phyloP scores from a whole-genome alignment of 495 filamentous ascomycete genomes.

The Penicillium herquei region DNA sequence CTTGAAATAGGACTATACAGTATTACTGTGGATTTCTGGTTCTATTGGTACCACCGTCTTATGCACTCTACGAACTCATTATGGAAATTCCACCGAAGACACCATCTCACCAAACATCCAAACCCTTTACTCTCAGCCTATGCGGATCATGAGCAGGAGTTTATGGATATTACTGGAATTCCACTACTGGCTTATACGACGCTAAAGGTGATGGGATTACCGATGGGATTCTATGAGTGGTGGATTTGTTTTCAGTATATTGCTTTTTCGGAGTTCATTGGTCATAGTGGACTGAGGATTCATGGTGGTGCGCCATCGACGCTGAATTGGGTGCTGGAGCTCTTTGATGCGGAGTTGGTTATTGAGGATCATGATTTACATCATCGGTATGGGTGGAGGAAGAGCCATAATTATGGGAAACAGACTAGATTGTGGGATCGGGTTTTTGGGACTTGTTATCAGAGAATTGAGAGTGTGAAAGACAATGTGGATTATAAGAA shows the following conservation, averaged over 20 bases:
- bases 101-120: conserved; percentile 30
- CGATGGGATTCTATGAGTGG: conserved; percentile 33
- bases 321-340: conserved; percentile 25
- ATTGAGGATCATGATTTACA: conserved; percentile 34
- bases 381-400: conserved; percentile 32
- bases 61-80: conserved; percentile 22
- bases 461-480: conserved; percentile 24
- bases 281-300: conserved; percentile 27
- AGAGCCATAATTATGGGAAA: conserved; percentile 32
- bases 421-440: conserved; percentile 31
- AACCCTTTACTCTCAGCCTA: conserved; percentile 29
- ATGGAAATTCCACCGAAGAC: conserved; percentile 29
- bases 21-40: conserved; percentile 30
- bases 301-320: conserved; percentile 25
- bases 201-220: conserved; percentile 20
- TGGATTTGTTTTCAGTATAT: conserved; percentile 32
- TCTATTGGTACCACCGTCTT: conserved; percentile 30
- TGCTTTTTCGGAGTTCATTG: conserved; percentile 28
- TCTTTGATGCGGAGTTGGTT: conserved; percentile 27
- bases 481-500: conserved; percentile 29
- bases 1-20: conserved; percentile 29
- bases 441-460: conserved; percentile 28
- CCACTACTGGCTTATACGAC: conserved; percentile 26
- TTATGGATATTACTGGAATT: conserved; percentile 29
- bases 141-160: conserved; percentile 30